Conservation (phyloP, 257 asterid genomes). For the Capsicum rhomboideum region DNA sequence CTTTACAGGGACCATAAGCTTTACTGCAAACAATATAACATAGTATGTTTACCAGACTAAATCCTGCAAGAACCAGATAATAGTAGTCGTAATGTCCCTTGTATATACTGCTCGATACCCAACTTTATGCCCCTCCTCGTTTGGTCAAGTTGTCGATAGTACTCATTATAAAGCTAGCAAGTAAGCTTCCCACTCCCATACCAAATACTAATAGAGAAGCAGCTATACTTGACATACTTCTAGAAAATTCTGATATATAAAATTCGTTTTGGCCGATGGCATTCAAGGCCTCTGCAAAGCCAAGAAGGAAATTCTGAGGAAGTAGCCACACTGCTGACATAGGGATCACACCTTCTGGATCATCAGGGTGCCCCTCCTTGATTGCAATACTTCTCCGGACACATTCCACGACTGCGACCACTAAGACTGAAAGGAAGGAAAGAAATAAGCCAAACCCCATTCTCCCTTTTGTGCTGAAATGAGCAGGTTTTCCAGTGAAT, state of each 20-base stretch:
- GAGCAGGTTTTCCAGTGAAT: constrained; percentile 27
- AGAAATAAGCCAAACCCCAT: constrained; percentile 64
- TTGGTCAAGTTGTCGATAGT: constrained; percentile 23
- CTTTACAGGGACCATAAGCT: constrained; percentile 1
- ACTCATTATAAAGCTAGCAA: constrained; percentile 49
- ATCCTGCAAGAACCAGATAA: constrained; percentile 19
- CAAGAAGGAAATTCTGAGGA: constrained; percentile 49
- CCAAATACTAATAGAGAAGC: constrained; percentile 34
- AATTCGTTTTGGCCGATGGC: constrained; percentile 56
- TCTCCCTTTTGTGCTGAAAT: constrained; percentile 30
- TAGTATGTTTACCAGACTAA: background rate
- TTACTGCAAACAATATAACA: background rate
- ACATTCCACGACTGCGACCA: constrained; percentile 42
- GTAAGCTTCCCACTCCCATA: constrained; percentile 29
- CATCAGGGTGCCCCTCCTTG: constrained; percentile 12
- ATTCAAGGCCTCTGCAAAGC: constrained; percentile 53
- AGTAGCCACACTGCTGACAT: constrained; percentile 71
- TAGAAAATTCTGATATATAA: constrained; percentile 53
- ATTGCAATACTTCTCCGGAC: constrained; percentile 25
- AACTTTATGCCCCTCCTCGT: constrained; percentile 42
- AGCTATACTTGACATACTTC: constrained; percentile 70
- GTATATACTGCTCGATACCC: constrained; percentile 53
- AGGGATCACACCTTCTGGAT: background rate
- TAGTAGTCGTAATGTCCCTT: constrained; percentile 65
- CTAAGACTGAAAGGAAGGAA: constrained; percentile 40